Base-by-base conservation (phyloP, 2,329 filamentous ascomycete species). In the Dothideomycetes sp. region DNA sequence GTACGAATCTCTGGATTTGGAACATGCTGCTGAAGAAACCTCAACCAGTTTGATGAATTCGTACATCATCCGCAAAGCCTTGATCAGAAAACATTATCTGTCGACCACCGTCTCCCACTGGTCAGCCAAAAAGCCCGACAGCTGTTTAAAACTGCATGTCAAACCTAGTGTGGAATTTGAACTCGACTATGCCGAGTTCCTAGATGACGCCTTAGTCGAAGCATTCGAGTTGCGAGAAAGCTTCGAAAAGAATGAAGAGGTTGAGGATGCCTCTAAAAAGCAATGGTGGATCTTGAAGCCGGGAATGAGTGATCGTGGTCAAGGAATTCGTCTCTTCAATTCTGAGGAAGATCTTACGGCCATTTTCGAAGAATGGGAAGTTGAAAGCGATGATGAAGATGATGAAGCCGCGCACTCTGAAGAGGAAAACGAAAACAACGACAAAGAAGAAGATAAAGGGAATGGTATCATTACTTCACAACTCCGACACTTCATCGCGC, bases 281-380 rank as follows among this genome's bases (percentile, higher is more conserved):
- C 33, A 30, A 30, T 98, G 89, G 89, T 98, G 91, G 91, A 96
- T 98, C 50, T 62, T 98, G 45, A 98, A 98, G 64, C 89, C 91
- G 0, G 83, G 89, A 7, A 96, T 98, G 91, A 94, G 86, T 60
- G 91, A 98, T 58, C 76, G 89, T 17, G 91, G 89, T 0, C 88
- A 95, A 58, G 91, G 91, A 1, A 95, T 98, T 44, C 69, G 85
- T 27, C 67, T 98, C 1, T 98, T 98, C 61, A 84, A 78, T 52
- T 85, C 78, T 2, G 84, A 91, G 67, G 78, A 81, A 42, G 80
- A 94, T 56, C 66, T 98, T n/a, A 81, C 82, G 46, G 71, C 58
- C 11, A 91, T 98, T 40, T 98, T 96, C 55, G 80, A 82, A 1
- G 51, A 50, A 15, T 41, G 44, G 5, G 36, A 36, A 9, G 55